Conservation (phyloP, 805 yeast genomes). For the Myxozyma mucilagina region DNA sequence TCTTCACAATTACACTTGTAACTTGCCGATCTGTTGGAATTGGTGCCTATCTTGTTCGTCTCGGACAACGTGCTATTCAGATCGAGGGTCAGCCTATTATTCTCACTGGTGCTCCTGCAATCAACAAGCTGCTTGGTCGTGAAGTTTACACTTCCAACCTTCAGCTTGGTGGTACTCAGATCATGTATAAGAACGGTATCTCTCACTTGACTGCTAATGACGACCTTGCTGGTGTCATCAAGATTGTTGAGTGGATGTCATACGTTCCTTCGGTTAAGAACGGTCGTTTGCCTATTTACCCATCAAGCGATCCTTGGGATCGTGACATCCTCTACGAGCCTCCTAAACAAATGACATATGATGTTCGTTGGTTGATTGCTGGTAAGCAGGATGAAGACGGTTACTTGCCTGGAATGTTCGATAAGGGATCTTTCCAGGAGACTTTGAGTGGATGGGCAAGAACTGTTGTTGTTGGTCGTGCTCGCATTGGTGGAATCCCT, state of each 20-base stretch:
- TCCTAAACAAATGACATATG: slow-evolving; percentile 68
- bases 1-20: slow-evolving; percentile 94
- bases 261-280: slow-evolving; percentile 90
- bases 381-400: slow-evolving; percentile 66
- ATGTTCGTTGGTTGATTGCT: slow-evolving; percentile 91
- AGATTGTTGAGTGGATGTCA: slow-evolving; percentile 93
- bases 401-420: slow-evolving; percentile 87
- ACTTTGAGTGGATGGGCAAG: slow-evolving; percentile 98
- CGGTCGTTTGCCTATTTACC: slow-evolving; percentile 86
- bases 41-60: slow-evolving; percentile 97
- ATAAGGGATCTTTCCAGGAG: slow-evolving; percentile 90
- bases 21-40: slow-evolving; percentile 99
- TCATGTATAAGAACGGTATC: slow-evolving; percentile 98
- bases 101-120: slow-evolving; percentile 98
- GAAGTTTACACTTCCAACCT: slow-evolving; percentile 96
- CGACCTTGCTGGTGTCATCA: slow-evolving; percentile 93
- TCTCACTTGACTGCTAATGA: slow-evolving; percentile 96
- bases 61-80: slow-evolving; percentile 98
- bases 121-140: slow-evolving; percentile 92
- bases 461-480: slow-evolving; percentile 98
- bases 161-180: slow-evolving; percentile 98
- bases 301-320: slow-evolving; percentile 82
- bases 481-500: slow-evolving; percentile 98
- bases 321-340: slow-evolving; percentile 86
- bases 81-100: slow-evolving; percentile 98